phyloP scores from a whole-genome alignment of 1,284 basidiomycete species.

The Pterula multifida region DNA sequence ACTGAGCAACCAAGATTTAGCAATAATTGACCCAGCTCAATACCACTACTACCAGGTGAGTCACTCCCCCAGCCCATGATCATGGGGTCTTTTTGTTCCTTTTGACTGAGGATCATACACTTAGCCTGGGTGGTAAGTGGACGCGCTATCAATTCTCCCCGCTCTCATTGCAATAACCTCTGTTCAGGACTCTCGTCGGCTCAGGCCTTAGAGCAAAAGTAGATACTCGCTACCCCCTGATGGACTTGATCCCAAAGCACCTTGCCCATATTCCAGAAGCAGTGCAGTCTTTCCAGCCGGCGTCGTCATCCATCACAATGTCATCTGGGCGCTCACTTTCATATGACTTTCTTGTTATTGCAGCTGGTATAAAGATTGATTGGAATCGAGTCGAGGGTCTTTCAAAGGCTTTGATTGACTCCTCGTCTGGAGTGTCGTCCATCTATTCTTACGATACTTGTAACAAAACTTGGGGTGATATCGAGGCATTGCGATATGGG shows the following conservation, averaged over 20 bases:
- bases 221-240: slow-evolving; percentile 57
- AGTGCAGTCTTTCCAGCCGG: slow-evolving; percentile 69
- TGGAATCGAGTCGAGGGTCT: slow-evolving; percentile 75
- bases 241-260: slow-evolving; percentile 60
- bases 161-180: slow-evolving; percentile 5
- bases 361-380: slow-evolving; percentile 81
- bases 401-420: slow-evolving; percentile 64
- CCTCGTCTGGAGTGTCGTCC: slow-evolving; percentile 77
- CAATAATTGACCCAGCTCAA: slow-evolving; percentile 69
- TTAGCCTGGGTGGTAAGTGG: slow-evolving; percentile 66
- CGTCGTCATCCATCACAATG: slow-evolving; percentile 62
- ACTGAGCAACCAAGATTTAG: slow-evolving; percentile 67
- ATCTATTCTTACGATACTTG: slow-evolving; percentile 87
- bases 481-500: slow-evolving; percentile 65
- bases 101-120: slow-evolving; percentile 16
- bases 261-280: slow-evolving; percentile 68
- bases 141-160: not conserved
- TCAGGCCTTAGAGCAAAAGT: slow-evolving; percentile 68
- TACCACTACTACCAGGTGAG: slow-evolving; percentile 71
- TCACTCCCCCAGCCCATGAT: slow-evolving; percentile 5
- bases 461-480: slow-evolving; percentile 79
- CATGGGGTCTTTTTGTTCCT: slow-evolving; percentile 6
- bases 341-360: slow-evolving; percentile 86
- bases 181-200: slow-evolving; percentile 81
- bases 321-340: slow-evolving; percentile 58